Base-by-base conservation (phyloP, 2,329 filamentous ascomycete genomes). In the Aspergillus hortae region DNA sequence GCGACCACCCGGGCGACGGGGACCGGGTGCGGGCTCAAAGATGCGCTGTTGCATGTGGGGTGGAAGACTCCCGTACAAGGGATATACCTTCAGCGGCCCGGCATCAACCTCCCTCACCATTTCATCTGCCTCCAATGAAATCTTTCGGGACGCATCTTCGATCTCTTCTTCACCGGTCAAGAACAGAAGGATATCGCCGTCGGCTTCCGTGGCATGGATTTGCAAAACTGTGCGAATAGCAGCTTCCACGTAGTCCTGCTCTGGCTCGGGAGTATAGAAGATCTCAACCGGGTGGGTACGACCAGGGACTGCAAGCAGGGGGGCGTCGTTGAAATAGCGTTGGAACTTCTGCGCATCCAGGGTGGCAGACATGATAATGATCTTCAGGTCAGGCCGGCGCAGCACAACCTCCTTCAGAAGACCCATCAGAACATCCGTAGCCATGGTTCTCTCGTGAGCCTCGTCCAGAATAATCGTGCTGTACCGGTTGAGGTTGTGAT, bases 351-450 rank as follows among this genome's bases (percentile, higher is more conserved):
- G 88, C 4, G 94, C 94, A 74, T 99, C 94, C 49, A 99, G 82
- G 9, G 94, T 99, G 55, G 94, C 94, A 67, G 92, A 97, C 86
- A 97, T 99, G 80, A 99, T 94, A 67, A 99, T 94, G 66, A 99
- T 89, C 78, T 99, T 99, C 65, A 99, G 80, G 71, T 99, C 94
- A 4, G 89, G 83, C 53, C 94, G 83, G 64, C 91, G 84, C 62
- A 80, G 74, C 32, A 92, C 85, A 40, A 97, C 87, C 67, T 95
- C 89, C 77, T 99, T 99, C 55, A 99, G 78, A 53, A 99, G 80
- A 51, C 92, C 94, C 89, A 99, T 97, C 53, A 99, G 80, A 57
- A 99, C 94, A 78, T 99, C 94, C 7, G 95, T 99, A 19, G 92
- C 90, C 56, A 99, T 86, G 0, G 94, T 99, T 71, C 95, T 85